Conservation (phyloP, 768 basidiomycete species). For the Trametes maxima region DNA sequence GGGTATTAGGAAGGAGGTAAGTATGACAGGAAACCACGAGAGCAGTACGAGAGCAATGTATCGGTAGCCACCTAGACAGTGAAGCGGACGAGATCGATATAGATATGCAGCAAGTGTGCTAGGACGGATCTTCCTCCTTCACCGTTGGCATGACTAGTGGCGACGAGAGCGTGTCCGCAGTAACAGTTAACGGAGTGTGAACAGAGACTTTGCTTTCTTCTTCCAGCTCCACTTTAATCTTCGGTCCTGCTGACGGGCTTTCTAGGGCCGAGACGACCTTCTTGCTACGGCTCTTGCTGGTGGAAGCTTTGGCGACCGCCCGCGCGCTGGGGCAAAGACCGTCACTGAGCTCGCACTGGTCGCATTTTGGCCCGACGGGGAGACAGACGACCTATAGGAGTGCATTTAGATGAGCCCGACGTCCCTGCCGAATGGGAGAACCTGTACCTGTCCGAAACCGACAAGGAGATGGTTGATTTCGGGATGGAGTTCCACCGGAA, state of each 20-base stretch:
- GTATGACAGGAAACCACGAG: background rate
- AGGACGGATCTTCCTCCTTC: slow-evolving; percentile 6
- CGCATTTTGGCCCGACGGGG: slow-evolving; percentile 66
- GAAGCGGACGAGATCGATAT: background rate
- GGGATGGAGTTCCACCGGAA: slow-evolving; percentile 68
- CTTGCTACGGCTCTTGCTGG: slow-evolving; percentile 14
- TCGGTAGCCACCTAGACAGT: slow-evolving; percentile 1
- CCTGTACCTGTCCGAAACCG: slow-evolving; percentile 78
- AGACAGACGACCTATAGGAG: slow-evolving; percentile 60
- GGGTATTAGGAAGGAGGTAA: background rate
- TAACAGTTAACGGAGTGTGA: background rate
- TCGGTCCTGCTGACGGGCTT: slow-evolving; percentile 34
- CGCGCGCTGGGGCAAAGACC: slow-evolving; percentile 71
- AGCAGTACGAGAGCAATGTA: slow-evolving; percentile 10
- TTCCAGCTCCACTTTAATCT: slow-evolving; percentile 44
- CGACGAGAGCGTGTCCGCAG: background rate
- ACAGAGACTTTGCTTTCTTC: slow-evolving; percentile 12
- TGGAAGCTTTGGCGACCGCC: slow-evolving; percentile 26
- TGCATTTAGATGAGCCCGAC: background rate
- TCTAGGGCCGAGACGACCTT: slow-evolving; percentile 16
- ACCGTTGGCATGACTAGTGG: background rate
- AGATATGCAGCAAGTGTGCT: background rate
- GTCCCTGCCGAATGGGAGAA: background rate
- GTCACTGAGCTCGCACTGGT: slow-evolving; percentile 59
- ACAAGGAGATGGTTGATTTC: slow-evolving; percentile 84